Evolutionary conservation across 2,329 filamentous ascomycete species (phyloP).

Genomic region (Myriosclerotinia curreyana): DNA sequence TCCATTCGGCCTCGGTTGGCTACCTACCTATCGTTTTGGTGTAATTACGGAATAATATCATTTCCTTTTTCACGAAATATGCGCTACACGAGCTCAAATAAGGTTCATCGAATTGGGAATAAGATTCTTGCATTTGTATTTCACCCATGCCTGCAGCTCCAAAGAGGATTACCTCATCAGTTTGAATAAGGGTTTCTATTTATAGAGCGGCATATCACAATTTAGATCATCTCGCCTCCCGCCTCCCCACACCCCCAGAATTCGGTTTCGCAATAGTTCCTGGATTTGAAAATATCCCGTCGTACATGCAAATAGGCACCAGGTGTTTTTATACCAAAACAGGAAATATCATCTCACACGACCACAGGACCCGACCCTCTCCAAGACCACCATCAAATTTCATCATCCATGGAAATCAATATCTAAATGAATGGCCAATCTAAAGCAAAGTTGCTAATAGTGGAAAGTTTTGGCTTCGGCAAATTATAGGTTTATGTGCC

Average conservation of each 20-base stretch:
- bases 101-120: not conserved
- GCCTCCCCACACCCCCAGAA: not conserved
- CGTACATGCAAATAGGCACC: not conserved
- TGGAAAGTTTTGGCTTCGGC: not conserved
- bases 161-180: not conserved
- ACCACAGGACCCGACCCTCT: not conserved
- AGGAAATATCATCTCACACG: not conserved
- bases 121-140: not conserved
- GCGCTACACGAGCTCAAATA: not conserved
- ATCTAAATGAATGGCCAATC: not conserved
- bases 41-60: not conserved
- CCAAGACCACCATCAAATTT: not conserved
- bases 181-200: not conserved
- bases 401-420: not conserved
- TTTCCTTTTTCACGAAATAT: not conserved
- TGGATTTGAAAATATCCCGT: not conserved
- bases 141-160: not conserved
- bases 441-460: not conserved
- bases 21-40: no score
- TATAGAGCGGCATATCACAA: not conserved
- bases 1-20: constrained; percentile 5
- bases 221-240: not conserved
- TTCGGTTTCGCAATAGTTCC: not conserved
- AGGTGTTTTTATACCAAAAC: not conserved
- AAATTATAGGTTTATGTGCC: not conserved